phyloP scores from a whole-genome alignment of 1,284 basidiomycete species.

The Pyrrhoderma lamaoense region DNA sequence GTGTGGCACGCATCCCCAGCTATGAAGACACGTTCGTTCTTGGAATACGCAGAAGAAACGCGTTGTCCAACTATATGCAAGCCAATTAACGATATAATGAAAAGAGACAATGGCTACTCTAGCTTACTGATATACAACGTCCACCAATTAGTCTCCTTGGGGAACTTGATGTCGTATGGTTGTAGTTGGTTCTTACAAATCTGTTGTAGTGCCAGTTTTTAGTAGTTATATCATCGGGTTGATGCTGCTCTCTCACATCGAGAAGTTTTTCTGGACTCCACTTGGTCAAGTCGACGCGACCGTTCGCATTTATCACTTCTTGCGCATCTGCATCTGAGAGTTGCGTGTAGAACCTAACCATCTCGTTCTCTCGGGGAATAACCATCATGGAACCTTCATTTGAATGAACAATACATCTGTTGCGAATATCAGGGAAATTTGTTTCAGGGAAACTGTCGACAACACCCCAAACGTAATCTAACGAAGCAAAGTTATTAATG shows the following conservation, averaged over 20 bases:
- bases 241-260: conserved; percentile 19
- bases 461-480: conserved; percentile 74
- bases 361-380: conserved; percentile 36
- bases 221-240: background rate
- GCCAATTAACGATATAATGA: background rate
- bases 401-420: conserved; percentile 54
- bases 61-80: conserved; percentile 55
- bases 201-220: background rate
- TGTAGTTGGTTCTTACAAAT: conserved; percentile 43
- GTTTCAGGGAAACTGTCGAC: conserved; percentile 64
- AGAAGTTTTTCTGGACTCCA: conserved; percentile 36
- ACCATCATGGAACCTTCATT: conserved; percentile 41
- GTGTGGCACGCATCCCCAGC: conserved; percentile 80
- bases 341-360: conserved; percentile 42
- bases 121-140: conserved; percentile 57
- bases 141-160: conserved; percentile 69
- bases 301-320: conserved; percentile 27
- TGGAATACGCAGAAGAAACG: conserved; percentile 61
- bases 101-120: background rate
- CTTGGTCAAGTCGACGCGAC: conserved; percentile 35
- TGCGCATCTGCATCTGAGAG: conserved; percentile 28
- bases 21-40: conserved; percentile 71
- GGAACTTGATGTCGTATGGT: conserved; percentile 59
- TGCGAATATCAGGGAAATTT: conserved; percentile 78
- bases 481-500: background rate